These are phyloP conservation scores for Mallotus repandus DNA, from an alignment of 441 rosid species.

Conservation along the genomic window DNA sequence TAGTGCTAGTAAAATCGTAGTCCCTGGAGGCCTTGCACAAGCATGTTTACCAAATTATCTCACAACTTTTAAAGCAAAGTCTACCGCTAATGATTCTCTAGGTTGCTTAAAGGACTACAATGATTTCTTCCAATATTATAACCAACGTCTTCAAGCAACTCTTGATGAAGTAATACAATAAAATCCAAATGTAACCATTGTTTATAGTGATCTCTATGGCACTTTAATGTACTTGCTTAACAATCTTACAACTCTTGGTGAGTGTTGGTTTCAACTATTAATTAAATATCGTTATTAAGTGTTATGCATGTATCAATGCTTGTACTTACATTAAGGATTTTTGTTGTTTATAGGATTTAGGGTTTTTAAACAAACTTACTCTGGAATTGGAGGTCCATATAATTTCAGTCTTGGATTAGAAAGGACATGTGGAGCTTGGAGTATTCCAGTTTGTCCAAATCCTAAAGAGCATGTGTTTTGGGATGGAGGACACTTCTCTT, in stretches of 20 bases:
- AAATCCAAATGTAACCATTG: conserved; percentile 2
- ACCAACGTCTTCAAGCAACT: conserved; percentile 7
- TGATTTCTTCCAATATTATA: conserved; percentile 1
- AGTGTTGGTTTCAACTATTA: conserved; percentile 22
- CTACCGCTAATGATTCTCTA: conserved; percentile 6
- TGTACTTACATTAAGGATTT: too few relatives aligned
- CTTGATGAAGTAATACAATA: neutral
- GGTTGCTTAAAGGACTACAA: conserved; percentile 14
- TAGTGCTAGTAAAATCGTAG: conserved; percentile 12
- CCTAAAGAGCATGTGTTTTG: neutral
- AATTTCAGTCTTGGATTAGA: neutral
- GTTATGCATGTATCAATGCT: too few relatives aligned
- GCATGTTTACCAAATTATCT: conserved; percentile 19
- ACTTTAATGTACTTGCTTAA: conserved; percentile 2
- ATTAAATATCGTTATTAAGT: too few relatives aligned
- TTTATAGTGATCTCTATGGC: conserved; percentile 13
- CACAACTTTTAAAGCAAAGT: neutral
- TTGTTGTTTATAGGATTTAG: neutral
- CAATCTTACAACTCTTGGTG: conserved; percentile 7
- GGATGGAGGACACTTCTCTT: neutral
- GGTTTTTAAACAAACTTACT: neutral
- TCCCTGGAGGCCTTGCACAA: neutral
- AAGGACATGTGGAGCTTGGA: neutral
- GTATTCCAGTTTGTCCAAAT: conserved; percentile 2
- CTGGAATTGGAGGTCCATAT: conserved; percentile 8